Evolutionary conservation across 345 rosid genomes (phyloP).

Genomic region (Dovyalis caffra): DNA sequence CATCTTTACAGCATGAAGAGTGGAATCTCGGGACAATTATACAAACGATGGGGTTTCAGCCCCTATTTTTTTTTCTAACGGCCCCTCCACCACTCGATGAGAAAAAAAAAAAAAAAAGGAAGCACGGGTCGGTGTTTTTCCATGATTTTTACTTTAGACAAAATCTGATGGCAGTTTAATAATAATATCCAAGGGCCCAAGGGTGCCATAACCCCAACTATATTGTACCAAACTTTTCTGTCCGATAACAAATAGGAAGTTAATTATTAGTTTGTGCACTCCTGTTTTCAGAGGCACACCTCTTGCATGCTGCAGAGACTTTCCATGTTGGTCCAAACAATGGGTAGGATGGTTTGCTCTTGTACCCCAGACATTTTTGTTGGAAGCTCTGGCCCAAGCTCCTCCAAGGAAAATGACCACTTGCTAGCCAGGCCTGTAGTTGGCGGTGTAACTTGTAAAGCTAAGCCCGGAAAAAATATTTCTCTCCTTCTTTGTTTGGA

Average conservation of each 20-base stretch:
- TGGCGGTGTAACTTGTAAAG: too few relatives aligned
- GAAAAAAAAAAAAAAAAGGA: background rate
- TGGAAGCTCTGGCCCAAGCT: too few relatives aligned
- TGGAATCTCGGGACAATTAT: background rate
- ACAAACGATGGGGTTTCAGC: background rate
- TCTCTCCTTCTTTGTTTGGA: too few relatives aligned
- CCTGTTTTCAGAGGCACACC: background rate
- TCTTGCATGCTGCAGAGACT: background rate
- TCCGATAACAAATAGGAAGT: background rate
- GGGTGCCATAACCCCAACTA: background rate
- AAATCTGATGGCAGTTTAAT: slow-evolving; percentile 18
- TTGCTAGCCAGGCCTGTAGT: too few relatives aligned
- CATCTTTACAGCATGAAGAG: background rate
- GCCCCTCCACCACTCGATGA: background rate
- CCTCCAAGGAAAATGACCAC: too few relatives aligned
- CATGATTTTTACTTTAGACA: slow-evolving; percentile 18
- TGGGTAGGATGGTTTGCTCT: too few relatives aligned
- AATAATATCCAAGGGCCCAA: background rate
- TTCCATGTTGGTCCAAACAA: background rate
- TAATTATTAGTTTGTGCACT: background rate
- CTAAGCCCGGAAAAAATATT: too few relatives aligned
- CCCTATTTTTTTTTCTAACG: background rate
- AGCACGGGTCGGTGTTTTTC: slow-evolving; percentile 16
- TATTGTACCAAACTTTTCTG: background rate
- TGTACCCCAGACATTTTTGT: too few relatives aligned